Evolutionary conservation across 805 yeast species (phyloP).

Genomic region (Schizosaccharomyces osmophilus): DNA sequence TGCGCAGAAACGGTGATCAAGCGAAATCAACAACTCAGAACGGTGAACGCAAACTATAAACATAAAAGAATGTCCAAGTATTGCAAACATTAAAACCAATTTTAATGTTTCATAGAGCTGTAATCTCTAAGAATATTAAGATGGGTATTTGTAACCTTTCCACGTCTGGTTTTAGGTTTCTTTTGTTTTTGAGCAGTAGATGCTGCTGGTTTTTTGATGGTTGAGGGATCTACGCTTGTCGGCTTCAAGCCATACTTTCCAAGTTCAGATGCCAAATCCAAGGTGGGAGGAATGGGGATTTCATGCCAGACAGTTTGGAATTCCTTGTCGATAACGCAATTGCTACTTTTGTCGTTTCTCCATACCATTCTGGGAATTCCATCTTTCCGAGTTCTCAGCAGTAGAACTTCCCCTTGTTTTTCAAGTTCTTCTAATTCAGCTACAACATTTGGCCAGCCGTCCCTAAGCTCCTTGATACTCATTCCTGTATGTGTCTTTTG

Average conservation of each 20-base stretch:
- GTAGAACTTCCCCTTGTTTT: conserved; percentile 30
- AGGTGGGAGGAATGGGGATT: conserved; percentile 57
- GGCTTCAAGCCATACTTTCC: conserved; percentile 80
- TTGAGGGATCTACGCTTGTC: conserved; percentile 91
- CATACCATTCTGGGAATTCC: conserved; percentile 79
- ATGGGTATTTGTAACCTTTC: conserved; percentile 86
- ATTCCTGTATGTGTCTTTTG: conserved; percentile 77
- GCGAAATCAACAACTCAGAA: too few relatives aligned
- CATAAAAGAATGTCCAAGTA: too few relatives aligned
- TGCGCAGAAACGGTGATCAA: too few relatives aligned
- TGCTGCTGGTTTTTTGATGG: conserved; percentile 42
- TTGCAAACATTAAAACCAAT: neutral
- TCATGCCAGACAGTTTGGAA: conserved; percentile 61
- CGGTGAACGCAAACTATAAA: too few relatives aligned
- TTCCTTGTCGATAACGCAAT: conserved; percentile 34
- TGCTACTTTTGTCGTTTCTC: conserved; percentile 31
- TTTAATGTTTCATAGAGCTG: conserved; percentile 4
- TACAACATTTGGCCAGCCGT: conserved; percentile 85
- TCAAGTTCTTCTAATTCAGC: conserved; percentile 61
- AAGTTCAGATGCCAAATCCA: conserved; percentile 55
- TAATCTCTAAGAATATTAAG: conserved; percentile 91
- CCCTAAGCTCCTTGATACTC: conserved; percentile 54
- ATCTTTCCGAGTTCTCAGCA: conserved; percentile 76
- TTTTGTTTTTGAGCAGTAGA: conserved; percentile 48
- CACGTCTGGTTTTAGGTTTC: conserved; percentile 49